These are phyloP conservation scores for Ogataea hybrid DNA, from an alignment of 1,139 yeast species.

Conservation along the genomic window DNA sequence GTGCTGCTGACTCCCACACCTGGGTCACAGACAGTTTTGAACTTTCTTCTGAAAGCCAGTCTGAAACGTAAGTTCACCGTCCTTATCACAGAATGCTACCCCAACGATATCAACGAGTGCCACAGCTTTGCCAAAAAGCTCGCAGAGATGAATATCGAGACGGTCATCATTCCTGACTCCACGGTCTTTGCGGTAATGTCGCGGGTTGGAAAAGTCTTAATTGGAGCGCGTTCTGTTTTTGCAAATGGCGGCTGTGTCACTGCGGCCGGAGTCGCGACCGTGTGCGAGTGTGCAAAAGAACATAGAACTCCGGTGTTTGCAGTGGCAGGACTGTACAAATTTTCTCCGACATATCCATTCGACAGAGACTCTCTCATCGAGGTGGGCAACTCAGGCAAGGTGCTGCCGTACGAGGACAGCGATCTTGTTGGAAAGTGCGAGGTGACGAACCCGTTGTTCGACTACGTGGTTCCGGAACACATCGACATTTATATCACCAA, in stretches of 20 bases:
- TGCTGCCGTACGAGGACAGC: conserved; percentile 67
- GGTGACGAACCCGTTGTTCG: conserved; percentile 88
- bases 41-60: conserved; percentile 83
- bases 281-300: conserved; percentile 94
- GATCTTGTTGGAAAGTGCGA: conserved; percentile 68
- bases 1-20: conserved; percentile 92
- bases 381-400: conserved; percentile 90
- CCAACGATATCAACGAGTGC: conserved; percentile 75
- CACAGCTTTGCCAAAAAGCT: conserved; percentile 78
- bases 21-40: conserved; percentile 82
- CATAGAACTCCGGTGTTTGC: conserved; percentile 94
- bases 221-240: conserved; percentile 86
- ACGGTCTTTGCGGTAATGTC: conserved; percentile 96
- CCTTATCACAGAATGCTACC: conserved; percentile 87
- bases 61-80: conserved; percentile 90
- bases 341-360: conserved; percentile 92
- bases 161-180: conserved; percentile 89
- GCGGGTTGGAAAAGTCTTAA: conserved; percentile 91
- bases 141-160: conserved; percentile 83
- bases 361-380: conserved; percentile 86
- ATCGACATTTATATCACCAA: conserved; percentile 94
- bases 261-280: conserved; percentile 87
- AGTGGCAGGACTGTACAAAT: conserved; percentile 89
- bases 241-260: conserved; percentile 96
- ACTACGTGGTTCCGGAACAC: conserved; percentile 90